Conservation (phyloP, 2,329 filamentous ascomycete species). For the Diaporthe citrichinensis region DNA sequence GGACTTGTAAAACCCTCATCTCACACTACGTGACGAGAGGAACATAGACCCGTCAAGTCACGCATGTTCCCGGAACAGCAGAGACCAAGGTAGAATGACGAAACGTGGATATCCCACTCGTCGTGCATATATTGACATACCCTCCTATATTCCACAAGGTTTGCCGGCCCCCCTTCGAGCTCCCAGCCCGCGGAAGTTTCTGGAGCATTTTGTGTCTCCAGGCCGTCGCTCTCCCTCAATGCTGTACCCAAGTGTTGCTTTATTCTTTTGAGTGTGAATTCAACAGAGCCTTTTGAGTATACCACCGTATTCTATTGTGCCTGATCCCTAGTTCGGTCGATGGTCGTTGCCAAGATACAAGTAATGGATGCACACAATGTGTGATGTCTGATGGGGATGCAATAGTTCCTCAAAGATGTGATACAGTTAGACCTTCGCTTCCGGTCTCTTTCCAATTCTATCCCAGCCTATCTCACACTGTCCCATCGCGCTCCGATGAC, state of each 20-base stretch:
- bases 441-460: not conserved
- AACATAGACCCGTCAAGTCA: no score
- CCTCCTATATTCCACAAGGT: not conserved
- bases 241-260: not conserved
- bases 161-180: not conserved
- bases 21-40: no score
- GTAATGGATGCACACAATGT: not conserved
- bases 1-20: no score
- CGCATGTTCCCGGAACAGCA: no score
- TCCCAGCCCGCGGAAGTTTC: not conserved
- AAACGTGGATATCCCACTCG: not conserved
- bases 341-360: not conserved
- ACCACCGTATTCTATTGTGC: slow-evolving; percentile 7
- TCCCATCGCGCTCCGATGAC: not conserved
- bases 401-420: slow-evolving; percentile 16
- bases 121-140: not conserved
- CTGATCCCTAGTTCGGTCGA: not conserved
- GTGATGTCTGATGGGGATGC: not conserved
- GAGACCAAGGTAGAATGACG: not conserved
- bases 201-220: not conserved
- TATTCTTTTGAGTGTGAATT: not conserved
- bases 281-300: not conserved
- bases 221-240: not conserved
- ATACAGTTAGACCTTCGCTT: not conserved
- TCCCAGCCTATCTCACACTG: slow-evolving; percentile 12